Conservation (phyloP, 2,329 filamentous ascomycete species). For the Epichloe sylvatica region DNA sequence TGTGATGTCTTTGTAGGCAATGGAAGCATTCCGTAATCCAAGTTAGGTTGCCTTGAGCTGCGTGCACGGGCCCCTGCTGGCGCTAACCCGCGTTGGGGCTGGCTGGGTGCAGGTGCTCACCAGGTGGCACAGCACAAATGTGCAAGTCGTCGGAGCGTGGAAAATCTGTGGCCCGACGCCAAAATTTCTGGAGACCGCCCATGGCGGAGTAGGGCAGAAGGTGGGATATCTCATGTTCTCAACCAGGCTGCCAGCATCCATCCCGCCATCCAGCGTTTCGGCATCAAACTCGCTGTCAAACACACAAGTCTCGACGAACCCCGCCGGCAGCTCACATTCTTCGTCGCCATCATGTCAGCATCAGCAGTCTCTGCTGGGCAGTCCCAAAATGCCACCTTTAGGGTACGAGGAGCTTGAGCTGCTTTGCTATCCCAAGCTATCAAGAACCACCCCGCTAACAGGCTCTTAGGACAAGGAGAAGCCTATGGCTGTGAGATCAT, state of each 20-base stretch:
- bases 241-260: constrained; percentile 16
- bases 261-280: constrained; percentile 9
- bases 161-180: constrained; percentile 26
- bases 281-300: constrained; percentile 19
- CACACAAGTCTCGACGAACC: constrained; percentile 14
- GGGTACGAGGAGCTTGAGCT: constrained; percentile 29
- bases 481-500: constrained; percentile 88
- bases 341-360: constrained; percentile 33
- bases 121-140: not conserved
- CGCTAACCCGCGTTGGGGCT: constrained; percentile 12
- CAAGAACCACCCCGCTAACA: constrained; percentile 24
- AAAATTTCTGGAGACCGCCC: constrained; percentile 25
- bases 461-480: constrained; percentile 72
- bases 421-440: constrained; percentile 12
- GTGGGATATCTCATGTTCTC: constrained; percentile 28
- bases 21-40: constrained; percentile 26
- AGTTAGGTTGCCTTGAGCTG: constrained; percentile 25
- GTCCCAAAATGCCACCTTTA: constrained; percentile 41
- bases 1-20: constrained; percentile 13
- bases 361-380: constrained; percentile 22
- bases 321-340: constrained; percentile 22
- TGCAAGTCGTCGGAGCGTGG: constrained; percentile 23
- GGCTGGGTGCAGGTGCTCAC: constrained; percentile 5
- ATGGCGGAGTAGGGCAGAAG: constrained; percentile 25
- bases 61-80: constrained; percentile 16